These are phyloP conservation scores for Capsicum pubescens DNA, from an alignment of 257 asterid genomes.

Conservation along the genomic window DNA sequence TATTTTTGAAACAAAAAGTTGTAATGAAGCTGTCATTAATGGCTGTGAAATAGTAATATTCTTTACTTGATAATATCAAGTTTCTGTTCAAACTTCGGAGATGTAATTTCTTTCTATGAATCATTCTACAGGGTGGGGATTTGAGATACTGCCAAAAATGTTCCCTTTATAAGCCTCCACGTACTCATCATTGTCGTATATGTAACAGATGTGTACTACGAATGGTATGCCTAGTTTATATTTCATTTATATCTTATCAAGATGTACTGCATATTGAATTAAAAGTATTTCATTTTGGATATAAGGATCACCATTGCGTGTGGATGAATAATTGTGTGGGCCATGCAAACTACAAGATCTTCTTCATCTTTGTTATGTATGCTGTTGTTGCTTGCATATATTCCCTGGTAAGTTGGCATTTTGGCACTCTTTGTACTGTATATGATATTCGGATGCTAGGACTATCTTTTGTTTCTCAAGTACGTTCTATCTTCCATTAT, in stretches of 20 bases:
- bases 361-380: conserved; percentile 73
- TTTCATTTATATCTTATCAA: conserved; percentile 42
- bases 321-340: conserved; percentile 98
- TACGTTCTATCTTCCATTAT: conserved; percentile 10
- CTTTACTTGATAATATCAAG: conserved; percentile 11
- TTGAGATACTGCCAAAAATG: conserved; percentile 95
- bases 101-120: conserved; percentile 27
- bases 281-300: conserved; percentile 52
- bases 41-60: not conserved
- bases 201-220: conserved; percentile 90
- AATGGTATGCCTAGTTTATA: conserved; percentile 67
- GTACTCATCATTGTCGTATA: conserved; percentile 93
- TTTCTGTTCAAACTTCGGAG: conserved; percentile 21
- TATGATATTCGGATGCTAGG: not conserved
- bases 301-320: conserved; percentile 91
- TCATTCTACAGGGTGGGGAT: conserved; percentile 79
- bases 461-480: not conserved
- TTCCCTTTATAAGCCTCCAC: conserved; percentile 84
- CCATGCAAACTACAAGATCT: conserved; percentile 85
- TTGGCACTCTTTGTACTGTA: not conserved
- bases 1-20: not conserved
- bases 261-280: conserved; percentile 39
- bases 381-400: conserved; percentile 77
- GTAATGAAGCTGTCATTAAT: not conserved
- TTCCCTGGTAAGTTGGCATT: conserved; percentile 68